Conservation (phyloP, 2,329 filamentous ascomycete genomes). For the Cytospora leucostoma region DNA sequence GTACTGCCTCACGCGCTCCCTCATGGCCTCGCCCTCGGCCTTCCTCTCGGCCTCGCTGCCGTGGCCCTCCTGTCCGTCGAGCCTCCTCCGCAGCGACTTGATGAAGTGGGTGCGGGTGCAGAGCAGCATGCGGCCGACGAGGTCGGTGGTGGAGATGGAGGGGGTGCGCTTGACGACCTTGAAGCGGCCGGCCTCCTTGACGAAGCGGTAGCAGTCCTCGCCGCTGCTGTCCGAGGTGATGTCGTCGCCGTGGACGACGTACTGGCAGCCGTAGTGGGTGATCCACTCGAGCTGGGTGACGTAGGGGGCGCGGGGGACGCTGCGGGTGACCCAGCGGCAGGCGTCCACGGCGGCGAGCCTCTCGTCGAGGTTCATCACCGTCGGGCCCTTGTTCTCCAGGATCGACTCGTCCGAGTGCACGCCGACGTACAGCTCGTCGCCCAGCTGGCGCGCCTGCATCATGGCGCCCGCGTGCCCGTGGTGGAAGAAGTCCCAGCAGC, state of each 20-base stretch:
- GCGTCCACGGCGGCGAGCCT: conserved; percentile 87
- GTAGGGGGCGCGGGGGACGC: conserved; percentile 85
- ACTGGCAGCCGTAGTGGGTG: conserved; percentile 90
- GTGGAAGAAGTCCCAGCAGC: conserved; percentile 93
- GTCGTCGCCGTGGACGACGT: conserved; percentile 95
- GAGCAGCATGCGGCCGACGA: conserved; percentile 96
- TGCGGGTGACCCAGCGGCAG: conserved; percentile 89
- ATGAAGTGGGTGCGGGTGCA: conserved; percentile 96
- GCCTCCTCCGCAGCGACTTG: conserved; percentile 68
- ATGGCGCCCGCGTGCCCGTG: conserved; percentile 93
- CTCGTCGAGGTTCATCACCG: conserved; percentile 92
- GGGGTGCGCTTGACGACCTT: conserved; percentile 96
- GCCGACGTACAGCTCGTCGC: conserved; percentile 84
- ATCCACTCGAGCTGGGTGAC: conserved; percentile 95
- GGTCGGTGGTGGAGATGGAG: conserved; percentile 93
- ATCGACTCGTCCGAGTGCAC: conserved; percentile 97
- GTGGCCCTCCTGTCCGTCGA: conserved; percentile 72
- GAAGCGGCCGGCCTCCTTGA: conserved; percentile 91
- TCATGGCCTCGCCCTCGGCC: conserved; percentile 66
- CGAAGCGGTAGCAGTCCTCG: conserved; percentile 96
- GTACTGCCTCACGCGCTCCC: conserved; percentile 78
- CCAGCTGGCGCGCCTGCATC: conserved; percentile 90
- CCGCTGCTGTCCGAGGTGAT: conserved; percentile 93
- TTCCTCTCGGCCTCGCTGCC: conserved; percentile 68
- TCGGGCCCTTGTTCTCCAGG: conserved; percentile 94